A percentile compares a stretch with the other conserved stretches of the same genome.
Evolutionary conservation across 441 rosid genomes (phyloP).

Genomic region (Populus hybrid): DNA sequence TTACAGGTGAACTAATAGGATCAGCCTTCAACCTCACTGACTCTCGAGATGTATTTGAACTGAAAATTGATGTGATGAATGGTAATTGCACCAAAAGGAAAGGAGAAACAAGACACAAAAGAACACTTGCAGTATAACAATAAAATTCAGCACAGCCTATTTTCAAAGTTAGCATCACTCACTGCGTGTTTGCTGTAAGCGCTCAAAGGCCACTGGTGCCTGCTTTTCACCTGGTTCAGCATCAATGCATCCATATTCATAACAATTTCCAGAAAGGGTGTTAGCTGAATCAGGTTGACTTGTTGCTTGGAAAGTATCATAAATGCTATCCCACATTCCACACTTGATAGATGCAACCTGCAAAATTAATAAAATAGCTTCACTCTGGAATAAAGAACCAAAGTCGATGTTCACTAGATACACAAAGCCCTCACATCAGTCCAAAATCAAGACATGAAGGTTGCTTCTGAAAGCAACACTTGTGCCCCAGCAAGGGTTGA

Average conservation of each 20-base stretch:
- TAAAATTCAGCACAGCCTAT: conserved; percentile 4
- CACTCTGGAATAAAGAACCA: background rate
- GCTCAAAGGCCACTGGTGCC: conserved; percentile 16
- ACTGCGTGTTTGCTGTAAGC: conserved; percentile 29
- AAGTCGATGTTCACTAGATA: background rate
- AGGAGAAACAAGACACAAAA: background rate
- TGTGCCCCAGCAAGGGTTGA: background rate
- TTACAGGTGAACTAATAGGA: background rate
- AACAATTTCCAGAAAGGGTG: conserved; percentile 23
- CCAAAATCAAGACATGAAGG: too few species aligned
- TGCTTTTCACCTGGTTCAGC: conserved; percentile 47
- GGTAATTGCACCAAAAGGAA: background rate
- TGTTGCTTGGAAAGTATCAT: conserved; percentile 64
- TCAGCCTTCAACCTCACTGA: background rate
- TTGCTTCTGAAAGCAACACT: background rate
- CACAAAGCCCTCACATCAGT: background rate
- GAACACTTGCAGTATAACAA: background rate
- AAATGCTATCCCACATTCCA: conserved; percentile 86
- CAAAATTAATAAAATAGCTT: conserved; percentile 18
- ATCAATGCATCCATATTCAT: conserved; percentile 55
- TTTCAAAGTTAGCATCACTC: conserved; percentile 24
- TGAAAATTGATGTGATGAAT: background rate
- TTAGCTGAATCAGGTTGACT: conserved; percentile 38
- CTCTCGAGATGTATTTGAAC: background rate
- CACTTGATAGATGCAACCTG: conserved; percentile 82